These are phyloP conservation scores for Spinacia oleracea DNA, from an alignment of 179 eudicot species.

Conservation along the genomic window DNA sequence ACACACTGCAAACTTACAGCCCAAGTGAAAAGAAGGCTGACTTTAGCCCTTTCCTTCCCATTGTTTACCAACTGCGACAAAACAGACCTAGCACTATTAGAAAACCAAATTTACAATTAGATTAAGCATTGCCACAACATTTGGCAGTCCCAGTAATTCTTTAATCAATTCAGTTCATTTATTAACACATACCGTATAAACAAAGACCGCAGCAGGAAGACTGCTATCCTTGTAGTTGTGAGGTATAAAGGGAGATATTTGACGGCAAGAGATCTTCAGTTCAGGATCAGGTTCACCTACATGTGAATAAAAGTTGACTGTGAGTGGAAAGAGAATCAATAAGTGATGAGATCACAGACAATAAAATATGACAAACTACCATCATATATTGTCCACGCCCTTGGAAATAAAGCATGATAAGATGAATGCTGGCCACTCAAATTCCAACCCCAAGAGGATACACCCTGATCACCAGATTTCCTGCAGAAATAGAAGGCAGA, in stretches of 20 bases:
- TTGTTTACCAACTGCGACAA: slow-evolving; percentile 79
- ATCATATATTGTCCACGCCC: slow-evolving; percentile 99
- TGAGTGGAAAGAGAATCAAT: slow-evolving; percentile 13
- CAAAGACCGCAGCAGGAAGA: slow-evolving; percentile 94
- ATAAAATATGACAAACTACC: slow-evolving; percentile 51
- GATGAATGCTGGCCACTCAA: slow-evolving; percentile 96
- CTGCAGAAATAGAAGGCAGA: slow-evolving; percentile 41
- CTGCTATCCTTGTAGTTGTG: slow-evolving; percentile 96
- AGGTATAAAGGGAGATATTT: slow-evolving; percentile 96
- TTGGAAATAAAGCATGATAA: slow-evolving; percentile 94
- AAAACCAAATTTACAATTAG: not conserved
- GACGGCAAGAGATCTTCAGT: slow-evolving; percentile 93
- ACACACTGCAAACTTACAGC: slow-evolving; percentile 66
- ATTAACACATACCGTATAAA: slow-evolving; percentile 66
- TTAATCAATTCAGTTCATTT: not conserved
- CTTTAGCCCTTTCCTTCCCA: slow-evolving; percentile 96
- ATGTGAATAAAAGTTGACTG: slow-evolving; percentile 23
- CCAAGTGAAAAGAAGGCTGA: slow-evolving; percentile 95
- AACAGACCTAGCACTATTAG: slow-evolving; percentile 18
- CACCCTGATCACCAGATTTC: slow-evolving; percentile 71
- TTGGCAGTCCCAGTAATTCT: not conserved
- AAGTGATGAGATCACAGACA: slow-evolving; percentile 4
- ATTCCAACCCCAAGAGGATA: slow-evolving; percentile 99
- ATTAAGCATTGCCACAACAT: not conserved
- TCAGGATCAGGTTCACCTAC: slow-evolving; percentile 98